Evolutionary conservation across 176 grass and related monocot genomes (phyloP).

Genomic region (Carex pumila): DNA sequence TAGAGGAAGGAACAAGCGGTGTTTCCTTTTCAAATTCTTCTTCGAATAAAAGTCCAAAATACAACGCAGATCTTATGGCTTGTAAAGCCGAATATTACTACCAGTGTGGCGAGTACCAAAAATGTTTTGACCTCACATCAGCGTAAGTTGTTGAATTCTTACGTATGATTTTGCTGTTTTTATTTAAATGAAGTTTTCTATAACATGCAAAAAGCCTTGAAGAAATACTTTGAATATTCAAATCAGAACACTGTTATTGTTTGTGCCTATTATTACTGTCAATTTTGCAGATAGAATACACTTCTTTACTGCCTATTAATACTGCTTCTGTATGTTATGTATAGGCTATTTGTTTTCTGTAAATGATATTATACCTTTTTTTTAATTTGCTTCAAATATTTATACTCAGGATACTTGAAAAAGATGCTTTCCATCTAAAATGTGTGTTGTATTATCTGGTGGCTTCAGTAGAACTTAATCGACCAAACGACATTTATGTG

Average conservation of each 20-base stretch:
- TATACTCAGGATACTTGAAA: conserved; percentile 81
- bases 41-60: conserved; percentile 59
- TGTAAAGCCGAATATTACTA: conserved; percentile 96
- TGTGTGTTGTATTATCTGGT: conserved; percentile 85
- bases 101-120: conserved; percentile 87
- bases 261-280: not conserved
- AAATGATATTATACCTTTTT: not conserved
- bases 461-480: conserved; percentile 85
- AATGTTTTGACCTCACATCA: conserved; percentile 86
- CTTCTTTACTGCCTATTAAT: not conserved
- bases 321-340: not conserved
- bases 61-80: conserved; percentile 70
- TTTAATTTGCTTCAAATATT: not conserved
- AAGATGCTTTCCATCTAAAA: conserved; percentile 94
- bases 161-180: not conserved
- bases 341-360: not conserved
- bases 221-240: not conserved
- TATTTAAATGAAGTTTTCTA: not conserved
- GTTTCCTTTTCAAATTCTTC: conserved; percentile 49
- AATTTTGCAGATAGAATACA: not conserved
- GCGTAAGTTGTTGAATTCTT: conserved; percentile 47
- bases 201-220: not conserved
- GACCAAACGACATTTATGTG: conserved; percentile 96
- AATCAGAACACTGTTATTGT: not conserved
- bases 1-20: conserved; percentile 61